Evolutionary conservation across 441 rosid species (phyloP).

Genomic region (Brassica balearica): DNA sequence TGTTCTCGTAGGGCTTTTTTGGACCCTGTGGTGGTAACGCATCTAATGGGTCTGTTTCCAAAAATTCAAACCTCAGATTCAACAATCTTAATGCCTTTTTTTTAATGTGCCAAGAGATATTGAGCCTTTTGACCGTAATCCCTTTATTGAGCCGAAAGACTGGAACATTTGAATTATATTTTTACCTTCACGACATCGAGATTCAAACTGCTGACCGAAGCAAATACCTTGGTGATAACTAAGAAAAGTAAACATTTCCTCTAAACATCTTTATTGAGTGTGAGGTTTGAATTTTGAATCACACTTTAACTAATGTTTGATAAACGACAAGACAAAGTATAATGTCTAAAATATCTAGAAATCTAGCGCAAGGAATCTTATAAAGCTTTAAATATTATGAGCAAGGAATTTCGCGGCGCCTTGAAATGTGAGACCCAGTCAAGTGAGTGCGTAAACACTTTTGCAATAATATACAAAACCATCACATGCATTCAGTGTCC

Average conservation of each 20-base stretch:
- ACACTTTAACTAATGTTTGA: background rate
- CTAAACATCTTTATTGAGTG: background rate
- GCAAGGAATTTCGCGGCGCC: conserved; percentile 35
- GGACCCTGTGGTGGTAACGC: too few species aligned
- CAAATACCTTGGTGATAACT: background rate
- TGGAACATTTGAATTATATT: background rate
- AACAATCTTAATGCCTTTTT: background rate
- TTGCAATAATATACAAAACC: conserved; percentile 24
- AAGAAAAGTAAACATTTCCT: background rate
- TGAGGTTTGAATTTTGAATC: conserved; percentile 5
- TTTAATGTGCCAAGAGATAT: background rate
- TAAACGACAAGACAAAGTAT: conserved; percentile 3
- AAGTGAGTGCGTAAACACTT: conserved; percentile 26
- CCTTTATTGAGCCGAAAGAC: background rate
- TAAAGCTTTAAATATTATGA: conserved; percentile 9
- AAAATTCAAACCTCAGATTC: too few species aligned
- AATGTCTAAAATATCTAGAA: background rate
- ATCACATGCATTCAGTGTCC: conserved; percentile 16
- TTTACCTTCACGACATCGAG: background rate
- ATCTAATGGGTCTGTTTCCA: too few species aligned
- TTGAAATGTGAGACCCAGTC: conserved; percentile 25
- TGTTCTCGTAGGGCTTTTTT: too few species aligned
- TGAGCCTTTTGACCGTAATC: background rate
- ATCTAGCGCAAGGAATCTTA: conserved; percentile 16
- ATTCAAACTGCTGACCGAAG: background rate